A percentile compares a stretch with the other conserved stretches of the same genome.
phyloP scores from a whole-genome alignment of 805 yeast genomes.

The Starmerella geochares region DNA sequence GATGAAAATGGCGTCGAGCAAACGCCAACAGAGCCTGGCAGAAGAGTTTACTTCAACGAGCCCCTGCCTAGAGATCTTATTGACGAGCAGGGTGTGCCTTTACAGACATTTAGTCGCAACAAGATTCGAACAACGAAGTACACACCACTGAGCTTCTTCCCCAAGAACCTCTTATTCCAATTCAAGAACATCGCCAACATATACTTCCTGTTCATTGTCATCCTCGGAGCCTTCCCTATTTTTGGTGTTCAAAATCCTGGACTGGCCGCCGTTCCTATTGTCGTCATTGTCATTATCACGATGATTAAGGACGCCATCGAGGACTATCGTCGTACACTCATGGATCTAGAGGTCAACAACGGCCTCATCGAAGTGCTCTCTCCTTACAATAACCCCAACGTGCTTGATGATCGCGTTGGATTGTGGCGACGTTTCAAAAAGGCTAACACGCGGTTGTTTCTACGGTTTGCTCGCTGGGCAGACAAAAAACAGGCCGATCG shows the following conservation, averaged over 20 bases:
- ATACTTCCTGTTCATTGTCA: conserved; percentile 70
- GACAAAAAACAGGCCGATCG: conserved; percentile 22
- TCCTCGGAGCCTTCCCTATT: conserved; percentile 66
- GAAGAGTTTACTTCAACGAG: conserved; percentile 43
- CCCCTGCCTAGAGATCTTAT: conserved; percentile 40
- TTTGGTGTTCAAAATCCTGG: conserved; percentile 70
- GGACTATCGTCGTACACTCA: conserved; percentile 56
- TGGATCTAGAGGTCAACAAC: conserved; percentile 62
- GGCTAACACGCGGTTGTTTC: conserved; percentile 27
- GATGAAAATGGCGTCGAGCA: neutral
- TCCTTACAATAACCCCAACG: conserved; percentile 53
- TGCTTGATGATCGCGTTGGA: conserved; percentile 44
- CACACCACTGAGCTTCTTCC: conserved; percentile 80
- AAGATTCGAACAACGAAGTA: conserved; percentile 94
- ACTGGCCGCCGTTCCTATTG: conserved; percentile 69
- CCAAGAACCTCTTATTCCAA: conserved; percentile 72
- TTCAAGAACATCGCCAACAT: conserved; percentile 84
- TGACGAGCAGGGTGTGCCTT: conserved; percentile 53
- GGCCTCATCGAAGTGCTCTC: conserved; percentile 52
- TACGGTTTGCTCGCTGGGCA: conserved; percentile 24
- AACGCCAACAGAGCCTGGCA: conserved; percentile 5
- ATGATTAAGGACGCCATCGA: conserved; percentile 73
- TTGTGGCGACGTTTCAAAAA: conserved; percentile 66
- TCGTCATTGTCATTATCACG: conserved; percentile 65
- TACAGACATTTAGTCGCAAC: conserved; percentile 63